Conservation (phyloP, 2,329 filamentous ascomycete genomes). For the Epichloe sibirici region DNA sequence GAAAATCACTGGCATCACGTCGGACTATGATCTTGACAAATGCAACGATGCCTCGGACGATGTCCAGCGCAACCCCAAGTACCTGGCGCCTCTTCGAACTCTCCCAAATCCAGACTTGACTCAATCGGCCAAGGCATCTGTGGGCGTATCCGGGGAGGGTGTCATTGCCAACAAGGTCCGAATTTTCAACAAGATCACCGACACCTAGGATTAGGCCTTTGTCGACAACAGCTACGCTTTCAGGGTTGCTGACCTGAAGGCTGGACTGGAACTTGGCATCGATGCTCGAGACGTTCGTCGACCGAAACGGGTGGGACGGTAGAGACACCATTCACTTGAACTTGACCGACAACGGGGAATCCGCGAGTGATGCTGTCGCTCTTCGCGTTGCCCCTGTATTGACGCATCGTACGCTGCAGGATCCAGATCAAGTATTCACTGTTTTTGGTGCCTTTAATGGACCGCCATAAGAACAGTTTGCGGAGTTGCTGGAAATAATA, state of each 20-base stretch:
- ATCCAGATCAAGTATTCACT: slow-evolving; percentile 15
- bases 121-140: slow-evolving; percentile 8
- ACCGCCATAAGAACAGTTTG: not conserved
- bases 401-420: slow-evolving; percentile 24
- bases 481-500: not conserved
- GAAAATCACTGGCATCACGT: slow-evolving; percentile 5
- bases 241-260: slow-evolving; percentile 13
- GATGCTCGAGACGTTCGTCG: slow-evolving; percentile 21
- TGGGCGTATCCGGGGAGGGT: slow-evolving; percentile 7
- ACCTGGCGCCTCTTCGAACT: slow-evolving; percentile 21
- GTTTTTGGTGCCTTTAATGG: not conserved
- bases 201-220: slow-evolving; percentile 13
- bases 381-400: slow-evolving; percentile 26
- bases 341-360: slow-evolving; percentile 12
- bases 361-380: slow-evolving; percentile 15
- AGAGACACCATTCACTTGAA: slow-evolving; percentile 16
- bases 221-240: slow-evolving; percentile 18
- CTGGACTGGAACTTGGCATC: slow-evolving; percentile 23
- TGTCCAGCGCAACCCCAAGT: slow-evolving; percentile 16
- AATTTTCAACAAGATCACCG: slow-evolving; percentile 14
- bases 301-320: slow-evolving; percentile 16
- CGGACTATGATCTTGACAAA: slow-evolving; percentile 15
- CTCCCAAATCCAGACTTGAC: slow-evolving; percentile 13
- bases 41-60: slow-evolving; percentile 26
- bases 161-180: slow-evolving; percentile 14